Evolutionary conservation across 139 green algal species (phyloP).

Genomic region (Chlamydomonas sp.): DNA sequence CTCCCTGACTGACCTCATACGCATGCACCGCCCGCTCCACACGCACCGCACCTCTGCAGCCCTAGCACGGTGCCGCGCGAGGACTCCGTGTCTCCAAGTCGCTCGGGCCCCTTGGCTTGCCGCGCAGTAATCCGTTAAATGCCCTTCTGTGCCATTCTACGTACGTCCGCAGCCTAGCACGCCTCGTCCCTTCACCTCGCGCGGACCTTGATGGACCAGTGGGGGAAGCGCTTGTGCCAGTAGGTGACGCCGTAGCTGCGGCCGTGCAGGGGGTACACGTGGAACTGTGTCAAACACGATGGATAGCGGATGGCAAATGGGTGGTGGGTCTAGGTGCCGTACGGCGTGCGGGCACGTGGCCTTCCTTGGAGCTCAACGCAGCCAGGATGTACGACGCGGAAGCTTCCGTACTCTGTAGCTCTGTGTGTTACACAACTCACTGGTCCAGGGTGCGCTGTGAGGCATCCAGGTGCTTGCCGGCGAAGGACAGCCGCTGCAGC

Average conservation of each 20-base stretch:
- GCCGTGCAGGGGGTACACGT: background rate
- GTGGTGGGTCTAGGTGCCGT: background rate
- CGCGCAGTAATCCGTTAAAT: too few relatives aligned
- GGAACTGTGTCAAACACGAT: background rate
- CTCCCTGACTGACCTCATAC: too few relatives aligned
- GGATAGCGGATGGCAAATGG: background rate
- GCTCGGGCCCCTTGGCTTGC: too few relatives aligned
- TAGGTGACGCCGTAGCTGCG: slow-evolving; percentile 86
- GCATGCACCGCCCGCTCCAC: too few relatives aligned
- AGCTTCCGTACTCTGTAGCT: too few relatives aligned
- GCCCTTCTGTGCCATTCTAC: too few relatives aligned
- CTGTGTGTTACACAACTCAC: slow-evolving; percentile 46
- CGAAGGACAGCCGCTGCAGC: slow-evolving; percentile 77
- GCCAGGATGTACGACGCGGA: background rate
- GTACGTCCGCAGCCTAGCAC: too few relatives aligned
- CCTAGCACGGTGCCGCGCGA: too few relatives aligned
- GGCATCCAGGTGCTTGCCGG: slow-evolving; percentile 84
- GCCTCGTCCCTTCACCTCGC: too few relatives aligned
- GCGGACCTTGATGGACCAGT: slow-evolving; percentile 87
- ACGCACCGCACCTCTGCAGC: too few relatives aligned
- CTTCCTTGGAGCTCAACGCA: background rate
- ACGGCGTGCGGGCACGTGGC: background rate
- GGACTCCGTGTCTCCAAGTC: too few relatives aligned
- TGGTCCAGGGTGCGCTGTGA: slow-evolving; percentile 91
- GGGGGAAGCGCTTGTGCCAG: slow-evolving; percentile 90